Percentiles rank a stretch among this genome's conserved stretches.
Conservation (phyloP, 1,139 yeast species). For the Protomyces lactucae-debilis region DNA sequence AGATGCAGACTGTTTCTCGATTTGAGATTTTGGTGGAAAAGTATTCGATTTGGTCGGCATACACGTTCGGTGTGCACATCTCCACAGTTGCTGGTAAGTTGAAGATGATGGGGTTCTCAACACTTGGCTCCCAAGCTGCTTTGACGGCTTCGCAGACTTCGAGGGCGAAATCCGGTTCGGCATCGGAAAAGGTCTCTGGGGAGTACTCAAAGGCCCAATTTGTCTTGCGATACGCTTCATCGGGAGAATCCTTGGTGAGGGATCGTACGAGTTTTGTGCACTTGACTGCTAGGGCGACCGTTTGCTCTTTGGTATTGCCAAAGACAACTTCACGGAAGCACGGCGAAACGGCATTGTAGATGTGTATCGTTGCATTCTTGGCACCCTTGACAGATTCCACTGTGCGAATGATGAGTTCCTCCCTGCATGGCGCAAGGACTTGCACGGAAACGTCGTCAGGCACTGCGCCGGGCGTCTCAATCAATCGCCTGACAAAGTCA, state of each 20-base stretch:
- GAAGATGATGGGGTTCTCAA: slow-evolving; percentile 80
- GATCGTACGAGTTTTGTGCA: slow-evolving; percentile 74
- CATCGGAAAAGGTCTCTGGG: slow-evolving; percentile 91
- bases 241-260: slow-evolving; percentile 72
- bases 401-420: slow-evolving; percentile 80
- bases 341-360: slow-evolving; percentile 87
- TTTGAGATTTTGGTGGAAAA: slow-evolving; percentile 71
- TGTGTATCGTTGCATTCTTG: slow-evolving; percentile 81
- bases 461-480: slow-evolving; percentile 57
- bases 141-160: slow-evolving; percentile 94
- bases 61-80: slow-evolving; percentile 86
- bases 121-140: slow-evolving; percentile 84
- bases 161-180: slow-evolving; percentile 75
- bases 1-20: slow-evolving; percentile 80
- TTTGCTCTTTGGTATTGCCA: slow-evolving; percentile 74
- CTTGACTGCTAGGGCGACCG: slow-evolving; percentile 72
- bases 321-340: slow-evolving; percentile 88
- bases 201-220: slow-evolving; percentile 89
- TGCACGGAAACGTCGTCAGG: slow-evolving; percentile 92
- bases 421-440: slow-evolving; percentile 88
- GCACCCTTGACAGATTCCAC: slow-evolving; percentile 87
- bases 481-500: slow-evolving; percentile 90
- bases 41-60: slow-evolving; percentile 94
- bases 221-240: slow-evolving; percentile 64
- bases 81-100: slow-evolving; percentile 99